Percentiles rank a stretch among this genome's conserved stretches.
phyloP scores from a whole-genome alignment of 768 basidiomycete genomes.

The Termitomyces sp. region DNA sequence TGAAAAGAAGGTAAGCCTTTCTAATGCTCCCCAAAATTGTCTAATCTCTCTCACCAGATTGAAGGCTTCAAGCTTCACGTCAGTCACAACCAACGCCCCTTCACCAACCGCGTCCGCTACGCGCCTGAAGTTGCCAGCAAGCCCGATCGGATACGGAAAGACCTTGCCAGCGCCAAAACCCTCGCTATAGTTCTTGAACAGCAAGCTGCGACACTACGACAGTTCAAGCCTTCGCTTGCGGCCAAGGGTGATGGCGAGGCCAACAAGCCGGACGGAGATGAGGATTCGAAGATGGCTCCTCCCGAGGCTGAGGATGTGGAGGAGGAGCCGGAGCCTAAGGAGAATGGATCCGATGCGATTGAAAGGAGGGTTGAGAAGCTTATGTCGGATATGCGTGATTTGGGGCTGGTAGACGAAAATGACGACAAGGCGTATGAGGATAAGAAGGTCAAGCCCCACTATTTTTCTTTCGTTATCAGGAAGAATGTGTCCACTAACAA shows the following conservation, averaged over 20 bases:
- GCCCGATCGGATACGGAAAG: conserved; percentile 78
- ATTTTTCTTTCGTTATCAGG: conserved; percentile 2
- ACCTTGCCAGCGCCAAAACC: conserved; percentile 71
- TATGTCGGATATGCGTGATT: conserved; percentile 65
- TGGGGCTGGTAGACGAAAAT: conserved; percentile 54
- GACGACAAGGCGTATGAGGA: conserved; percentile 66
- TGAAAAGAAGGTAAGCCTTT: conserved; percentile 72
- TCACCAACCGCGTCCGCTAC: conserved; percentile 69
- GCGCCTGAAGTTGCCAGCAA: conserved; percentile 81
- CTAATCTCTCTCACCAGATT: conserved; percentile 52
- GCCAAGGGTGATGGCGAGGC: conserved; percentile 31
- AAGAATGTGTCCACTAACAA: neutral
- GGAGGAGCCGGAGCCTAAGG: conserved; percentile 56
- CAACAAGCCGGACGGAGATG: conserved; percentile 11
- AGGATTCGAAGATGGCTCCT: conserved; percentile 27
- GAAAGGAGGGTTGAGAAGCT: conserved; percentile 81
- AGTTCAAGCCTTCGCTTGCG: conserved; percentile 31
- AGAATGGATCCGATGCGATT: conserved; percentile 74
- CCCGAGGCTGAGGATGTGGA: conserved; percentile 40
- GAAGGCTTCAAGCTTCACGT: conserved; percentile 95
- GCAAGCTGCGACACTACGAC: conserved; percentile 56
- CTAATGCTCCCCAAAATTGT: neutral
- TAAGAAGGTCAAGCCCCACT: conserved; percentile 57
- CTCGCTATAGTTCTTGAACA: conserved; percentile 77
- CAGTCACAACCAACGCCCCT: conserved; percentile 75